Evolutionary conservation across 1,284 basidiomycete species (phyloP), one percentile per base, ranked within the genome.

Genomic region (Melampsora larici-populina): DNA sequence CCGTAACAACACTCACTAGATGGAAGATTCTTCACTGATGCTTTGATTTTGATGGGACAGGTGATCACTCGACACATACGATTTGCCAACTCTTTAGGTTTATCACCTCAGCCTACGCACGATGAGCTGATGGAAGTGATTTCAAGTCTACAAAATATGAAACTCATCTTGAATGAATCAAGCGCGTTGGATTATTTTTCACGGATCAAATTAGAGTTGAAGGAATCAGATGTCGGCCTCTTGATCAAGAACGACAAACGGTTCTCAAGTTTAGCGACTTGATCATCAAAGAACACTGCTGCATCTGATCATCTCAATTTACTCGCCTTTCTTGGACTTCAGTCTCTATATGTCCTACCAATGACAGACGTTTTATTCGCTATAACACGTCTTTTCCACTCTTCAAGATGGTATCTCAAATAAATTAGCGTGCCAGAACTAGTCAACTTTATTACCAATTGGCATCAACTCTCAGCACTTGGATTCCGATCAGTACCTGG

Each of bases 121-220:
- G 72, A 74, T 21, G 63, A 74, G n/a, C 40, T 74, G 33, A 74
- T 74, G 63, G 65, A 11, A 31, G 72, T 74, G 2, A 51, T 74
- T 24, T 74, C 72, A 1, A 74, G 72, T 26, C 43, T 74, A 17
- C 46, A 74, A 40, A 74, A 74, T 65, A 66, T 74, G 62, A 74
- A 67, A 58, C 24, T 74, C 2, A 66, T 74, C 43, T 48, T 74
- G 33, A 74, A 74, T 49, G 72, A 74, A 67, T 74, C 72, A 31
- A 74, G 72, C 51, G 64, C 72, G 43, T 74, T 74, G 18, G 63
- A 66, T 58, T 74, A 74, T 51, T 74, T 76, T 48, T 76, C 73
- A 58, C 24, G 64, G 60, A 69, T 69, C 73, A 67, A 76, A 29
- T 63, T 76, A 26, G 73, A 76, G 46, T n/a, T 76, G 48, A 76